Evolutionary conservation across 2,329 filamentous ascomycete species (phyloP).

Genomic region (Beauveria sp.): DNA sequence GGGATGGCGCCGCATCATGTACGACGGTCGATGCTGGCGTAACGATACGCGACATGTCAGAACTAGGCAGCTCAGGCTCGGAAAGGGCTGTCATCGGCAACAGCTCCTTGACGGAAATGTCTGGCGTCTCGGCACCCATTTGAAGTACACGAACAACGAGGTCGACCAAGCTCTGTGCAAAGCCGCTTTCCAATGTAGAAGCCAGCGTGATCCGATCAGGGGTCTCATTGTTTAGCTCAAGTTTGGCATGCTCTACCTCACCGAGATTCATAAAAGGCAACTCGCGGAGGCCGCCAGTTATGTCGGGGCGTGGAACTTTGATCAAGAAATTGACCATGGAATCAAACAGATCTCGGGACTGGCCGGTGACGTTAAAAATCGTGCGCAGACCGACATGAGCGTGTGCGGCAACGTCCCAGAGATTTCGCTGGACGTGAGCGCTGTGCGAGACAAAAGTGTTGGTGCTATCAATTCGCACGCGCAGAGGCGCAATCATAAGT

Average conservation of each 20-base stretch:
- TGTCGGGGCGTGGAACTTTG: neutral
- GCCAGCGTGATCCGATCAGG: neutral
- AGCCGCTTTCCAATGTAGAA: neutral
- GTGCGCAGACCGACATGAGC: neutral
- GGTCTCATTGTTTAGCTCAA: neutral
- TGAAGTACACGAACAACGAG: neutral
- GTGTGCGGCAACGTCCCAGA: neutral
- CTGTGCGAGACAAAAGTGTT: neutral
- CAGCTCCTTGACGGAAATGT: neutral
- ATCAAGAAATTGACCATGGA: neutral
- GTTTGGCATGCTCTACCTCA: neutral
- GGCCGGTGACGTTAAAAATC: neutral
- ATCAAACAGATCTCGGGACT: neutral
- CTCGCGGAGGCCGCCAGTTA: neutral
- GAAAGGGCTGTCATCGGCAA: neutral
- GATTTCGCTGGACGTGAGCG: neutral
- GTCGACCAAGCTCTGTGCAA: neutral
- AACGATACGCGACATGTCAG: neutral
- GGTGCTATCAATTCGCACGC: neutral
- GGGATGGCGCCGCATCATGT: neutral
- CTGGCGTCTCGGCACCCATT: neutral
- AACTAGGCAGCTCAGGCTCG: neutral
- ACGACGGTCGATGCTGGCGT: neutral
- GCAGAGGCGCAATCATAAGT: conserved; percentile 16
- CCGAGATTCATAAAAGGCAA: neutral